Evolutionary conservation across 352 stramenopile species (phyloP).

Genomic region (Phytopythium vexans): DNA sequence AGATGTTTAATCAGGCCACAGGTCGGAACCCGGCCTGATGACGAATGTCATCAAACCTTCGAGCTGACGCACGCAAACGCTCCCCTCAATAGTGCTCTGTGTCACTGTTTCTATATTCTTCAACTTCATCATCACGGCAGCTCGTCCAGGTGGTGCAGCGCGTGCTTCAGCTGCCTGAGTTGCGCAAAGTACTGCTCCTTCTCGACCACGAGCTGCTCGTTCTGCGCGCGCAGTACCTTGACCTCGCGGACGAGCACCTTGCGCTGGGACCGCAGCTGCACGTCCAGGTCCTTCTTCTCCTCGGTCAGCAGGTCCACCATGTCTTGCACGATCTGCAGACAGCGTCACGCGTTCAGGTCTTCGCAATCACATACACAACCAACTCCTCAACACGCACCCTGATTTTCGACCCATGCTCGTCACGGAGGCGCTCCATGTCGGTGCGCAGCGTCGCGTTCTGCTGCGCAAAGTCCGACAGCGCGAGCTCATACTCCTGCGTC

Average conservation of each 20-base stretch:
- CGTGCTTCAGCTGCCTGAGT: conserved; percentile 71
- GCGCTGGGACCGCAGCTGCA: conserved; percentile 65
- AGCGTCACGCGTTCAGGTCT: background rate
- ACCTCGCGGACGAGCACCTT: conserved; percentile 84
- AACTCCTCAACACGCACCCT: conserved; percentile 25
- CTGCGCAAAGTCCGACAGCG: conserved; percentile 44
- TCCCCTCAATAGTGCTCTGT: too few species aligned
- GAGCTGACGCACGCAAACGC: background rate
- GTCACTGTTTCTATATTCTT: conserved; percentile 9
- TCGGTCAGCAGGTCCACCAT: conserved; percentile 73
- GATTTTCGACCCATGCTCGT: conserved; percentile 54
- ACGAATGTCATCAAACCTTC: background rate
- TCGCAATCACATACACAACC: background rate
- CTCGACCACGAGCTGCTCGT: conserved; percentile 57
- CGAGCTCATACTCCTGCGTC: conserved; percentile 71
- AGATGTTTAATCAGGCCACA: too few species aligned
- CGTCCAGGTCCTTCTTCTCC: conserved; percentile 74
- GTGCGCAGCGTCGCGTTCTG: conserved; percentile 49
- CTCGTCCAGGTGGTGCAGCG: conserved; percentile 69
- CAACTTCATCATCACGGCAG: conserved; percentile 14
- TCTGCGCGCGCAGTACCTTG: conserved; percentile 65
- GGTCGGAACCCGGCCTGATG: background rate
- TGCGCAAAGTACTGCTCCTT: conserved; percentile 74
- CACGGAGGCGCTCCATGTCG: conserved; percentile 44
- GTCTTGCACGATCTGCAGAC: conserved; percentile 67